phyloP scores from a whole-genome alignment of 768 basidiomycete species.

The Suillus variegatus region DNA sequence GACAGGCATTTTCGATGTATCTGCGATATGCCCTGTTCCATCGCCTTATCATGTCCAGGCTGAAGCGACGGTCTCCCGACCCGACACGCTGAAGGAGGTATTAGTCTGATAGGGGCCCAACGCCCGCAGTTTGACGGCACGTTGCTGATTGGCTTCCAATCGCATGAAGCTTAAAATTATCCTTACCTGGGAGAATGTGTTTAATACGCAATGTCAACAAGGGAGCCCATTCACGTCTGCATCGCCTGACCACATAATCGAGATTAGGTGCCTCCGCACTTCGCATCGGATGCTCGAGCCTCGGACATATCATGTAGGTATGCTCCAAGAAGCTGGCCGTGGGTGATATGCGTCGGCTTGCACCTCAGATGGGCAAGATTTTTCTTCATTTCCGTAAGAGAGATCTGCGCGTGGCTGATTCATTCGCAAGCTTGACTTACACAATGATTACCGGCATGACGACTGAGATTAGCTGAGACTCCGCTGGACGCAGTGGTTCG shows the following conservation, averaged over 20 bases:
- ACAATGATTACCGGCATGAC: not conserved
- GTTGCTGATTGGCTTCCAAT: not conserved
- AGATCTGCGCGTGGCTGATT: not conserved
- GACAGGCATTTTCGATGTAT: not conserved
- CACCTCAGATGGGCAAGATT: not conserved
- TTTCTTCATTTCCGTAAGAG: not conserved
- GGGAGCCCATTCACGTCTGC: not conserved
- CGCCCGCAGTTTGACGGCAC: too few species aligned
- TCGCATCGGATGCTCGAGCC: not conserved
- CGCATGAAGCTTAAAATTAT: not conserved
- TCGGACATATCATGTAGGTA: not conserved
- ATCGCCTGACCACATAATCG: not conserved
- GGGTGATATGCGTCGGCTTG: not conserved
- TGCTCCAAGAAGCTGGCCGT: not conserved
- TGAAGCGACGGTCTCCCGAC: not conserved
- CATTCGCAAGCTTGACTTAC: not conserved
- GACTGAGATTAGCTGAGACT: conserved; percentile 1
- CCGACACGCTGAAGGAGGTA: not conserved
- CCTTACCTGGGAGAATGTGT: not conserved
- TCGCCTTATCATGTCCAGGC: not conserved
- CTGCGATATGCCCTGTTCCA: not conserved
- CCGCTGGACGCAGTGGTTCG: not conserved
- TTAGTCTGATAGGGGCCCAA: not conserved
- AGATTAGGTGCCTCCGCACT: not conserved
- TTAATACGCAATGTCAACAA: not conserved